Evolutionary conservation across 2,329 filamentous ascomycete genomes (phyloP), one percentile per base, ranked within the genome.

Genomic region (Alternaria viburni): DNA sequence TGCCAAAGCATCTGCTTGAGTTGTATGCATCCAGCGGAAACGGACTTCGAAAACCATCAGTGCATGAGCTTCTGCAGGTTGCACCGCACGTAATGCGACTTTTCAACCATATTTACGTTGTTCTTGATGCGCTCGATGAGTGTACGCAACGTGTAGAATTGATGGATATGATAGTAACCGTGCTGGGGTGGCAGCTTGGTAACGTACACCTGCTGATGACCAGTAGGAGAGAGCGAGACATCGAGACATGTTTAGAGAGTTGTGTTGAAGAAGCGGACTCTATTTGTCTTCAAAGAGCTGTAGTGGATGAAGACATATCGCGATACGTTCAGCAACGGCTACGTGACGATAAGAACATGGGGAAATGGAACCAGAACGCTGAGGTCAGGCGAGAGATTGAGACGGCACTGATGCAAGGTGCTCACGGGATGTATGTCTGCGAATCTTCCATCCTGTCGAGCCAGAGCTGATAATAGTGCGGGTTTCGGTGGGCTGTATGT

Each of bases 271-370:
- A 60, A 32, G 17, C 70, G 10, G 45, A 74, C 30, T 52, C 17
- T 26, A 43, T 78, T 1, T 64, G 59, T 57, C 68, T 77, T 19
- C 61, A 77, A n/a, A 71, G 67, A 6, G 57, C 67, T 0, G 26
- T 74, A 21, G 73, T 77, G 4, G 72, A 77, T 44, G 45, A 64
- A 21, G 75, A 77, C 21, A 77, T 78, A 67, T 55, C 70, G 21
- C 61, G n/a, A 57, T 77, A 74, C 52, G 66, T 77, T 54, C 63
- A 50, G 45, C 64, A 76, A 57, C 56, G 81, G 75, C 68, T 83
- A 74, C 65, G 74, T 73, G 51, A 80, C 7, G 67, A 77, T 17
- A 69, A 67, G 28, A 26, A 5, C 12, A 56, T 78, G 17, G 41
- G 10, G 5, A 78, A 73, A 59, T 78, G 71, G 75, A 51, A 61